phyloP scores from a whole-genome alignment of 1,139 yeast species.

The Fermentozyma sake region DNA sequence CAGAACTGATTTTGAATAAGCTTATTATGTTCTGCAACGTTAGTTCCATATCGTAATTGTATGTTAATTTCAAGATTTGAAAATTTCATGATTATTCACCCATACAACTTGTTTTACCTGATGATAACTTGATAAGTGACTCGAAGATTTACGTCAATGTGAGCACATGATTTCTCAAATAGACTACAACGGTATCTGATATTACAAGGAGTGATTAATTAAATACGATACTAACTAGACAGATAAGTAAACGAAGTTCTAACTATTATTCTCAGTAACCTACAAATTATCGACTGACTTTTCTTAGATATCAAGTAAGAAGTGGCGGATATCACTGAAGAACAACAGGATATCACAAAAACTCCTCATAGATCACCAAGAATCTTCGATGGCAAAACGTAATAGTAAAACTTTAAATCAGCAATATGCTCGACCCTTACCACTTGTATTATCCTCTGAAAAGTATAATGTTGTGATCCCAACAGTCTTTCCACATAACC shows the following conservation, averaged over 20 bases:
- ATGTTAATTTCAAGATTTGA: neutral
- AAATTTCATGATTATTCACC: too few species aligned
- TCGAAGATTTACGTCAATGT: constrained; percentile 57
- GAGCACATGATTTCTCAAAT: constrained; percentile 77
- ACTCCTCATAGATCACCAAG: too few species aligned
- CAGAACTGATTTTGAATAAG: too few species aligned
- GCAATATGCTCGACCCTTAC: constrained; percentile 42
- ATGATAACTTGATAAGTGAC: constrained; percentile 46
- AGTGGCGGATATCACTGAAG: too few species aligned
- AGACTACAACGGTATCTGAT: constrained; percentile 99
- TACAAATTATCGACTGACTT: too few species aligned
- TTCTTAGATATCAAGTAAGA: too few species aligned
- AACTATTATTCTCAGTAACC: too few species aligned
- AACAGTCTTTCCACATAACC: constrained; percentile 48
- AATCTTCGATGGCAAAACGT: constrained; percentile 21
- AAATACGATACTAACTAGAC: neutral
- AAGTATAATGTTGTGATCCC: constrained; percentile 40
- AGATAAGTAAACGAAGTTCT: constrained; percentile 1
- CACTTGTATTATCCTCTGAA: constrained; percentile 38
- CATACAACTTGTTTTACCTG: too few species aligned
- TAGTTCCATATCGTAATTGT: too few species aligned
- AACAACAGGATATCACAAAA: constrained; percentile 1
- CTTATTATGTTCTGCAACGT: too few species aligned
- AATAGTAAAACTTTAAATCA: constrained; percentile 25
- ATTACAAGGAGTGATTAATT: constrained; percentile 2